Evolutionary conservation across 805 yeast genomes (phyloP).

Genomic region (Yamadazyma paraphyllophila): DNA sequence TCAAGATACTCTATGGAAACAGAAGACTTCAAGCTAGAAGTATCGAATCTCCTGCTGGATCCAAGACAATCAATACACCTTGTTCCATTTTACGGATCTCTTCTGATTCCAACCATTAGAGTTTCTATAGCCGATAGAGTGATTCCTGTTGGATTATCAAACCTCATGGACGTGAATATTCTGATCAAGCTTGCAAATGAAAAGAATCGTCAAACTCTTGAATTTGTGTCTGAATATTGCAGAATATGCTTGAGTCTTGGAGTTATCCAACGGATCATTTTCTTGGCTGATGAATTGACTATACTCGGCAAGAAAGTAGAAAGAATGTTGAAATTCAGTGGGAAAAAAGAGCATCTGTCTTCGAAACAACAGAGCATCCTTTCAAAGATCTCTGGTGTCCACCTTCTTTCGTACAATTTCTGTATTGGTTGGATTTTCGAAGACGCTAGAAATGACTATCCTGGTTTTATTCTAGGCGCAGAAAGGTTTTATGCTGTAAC

Average conservation of each 20-base stretch:
- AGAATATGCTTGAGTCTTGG: conserved; percentile 58
- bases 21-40: conserved; percentile 26
- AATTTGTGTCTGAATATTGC: conserved; percentile 57
- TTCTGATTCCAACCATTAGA: conserved; percentile 42
- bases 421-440: conserved; percentile 80
- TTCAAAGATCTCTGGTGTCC: conserved; percentile 46
- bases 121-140: conserved; percentile 38
- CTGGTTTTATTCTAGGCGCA: conserved; percentile 80
- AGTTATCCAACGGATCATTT: conserved; percentile 40
- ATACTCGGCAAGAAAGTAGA: conserved; percentile 7
- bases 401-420: conserved; percentile 58
- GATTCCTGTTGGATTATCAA: conserved; percentile 42
- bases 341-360: not conserved
- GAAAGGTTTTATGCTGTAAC: conserved; percentile 67
- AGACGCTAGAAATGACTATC: conserved; percentile 41
- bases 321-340: not conserved
- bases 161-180: conserved; percentile 44
- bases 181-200: conserved; percentile 42
- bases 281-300: conserved; percentile 26
- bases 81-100: conserved; percentile 33
- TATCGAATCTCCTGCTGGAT: conserved; percentile 20
- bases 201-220: conserved; percentile 41
- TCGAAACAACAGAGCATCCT: conserved; percentile 9
- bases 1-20: conserved; percentile 35
- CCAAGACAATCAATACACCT: not conserved